Evolutionary conservation across 129 eudicot species (phyloP).

Genomic region (Arctium minus): DNA sequence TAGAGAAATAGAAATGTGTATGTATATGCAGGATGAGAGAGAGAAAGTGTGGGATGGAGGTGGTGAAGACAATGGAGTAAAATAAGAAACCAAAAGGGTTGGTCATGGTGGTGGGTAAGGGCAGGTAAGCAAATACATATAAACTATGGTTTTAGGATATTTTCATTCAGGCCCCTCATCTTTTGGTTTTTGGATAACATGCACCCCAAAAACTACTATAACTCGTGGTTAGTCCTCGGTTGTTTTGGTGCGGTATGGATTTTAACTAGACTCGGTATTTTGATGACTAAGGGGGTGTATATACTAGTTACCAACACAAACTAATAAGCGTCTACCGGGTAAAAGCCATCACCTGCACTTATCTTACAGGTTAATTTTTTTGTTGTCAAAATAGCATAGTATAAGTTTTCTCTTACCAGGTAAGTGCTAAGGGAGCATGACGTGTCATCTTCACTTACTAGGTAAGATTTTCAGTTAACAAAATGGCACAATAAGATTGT

Average conservation of each 20-base stretch:
- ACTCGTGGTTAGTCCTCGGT: neutral
- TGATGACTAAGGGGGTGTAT: neutral
- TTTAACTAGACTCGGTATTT: neutral
- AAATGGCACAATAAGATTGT: too few species aligned
- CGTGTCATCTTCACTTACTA: too few species aligned
- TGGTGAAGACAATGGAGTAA: conserved; percentile 21
- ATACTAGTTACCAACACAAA: neutral
- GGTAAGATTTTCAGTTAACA: too few species aligned
- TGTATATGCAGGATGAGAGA: conserved; percentile 15
- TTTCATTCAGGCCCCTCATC: neutral
- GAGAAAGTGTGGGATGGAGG: conserved; percentile 31
- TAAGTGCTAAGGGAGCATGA: too few species aligned
- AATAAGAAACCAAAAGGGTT: conserved; percentile 11
- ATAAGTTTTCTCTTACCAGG: neutral
- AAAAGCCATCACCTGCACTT: neutral
- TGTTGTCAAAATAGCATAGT: too few species aligned
- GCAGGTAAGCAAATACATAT: conserved; percentile 33
- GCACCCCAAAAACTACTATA: neutral
- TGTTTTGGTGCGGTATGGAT: neutral
- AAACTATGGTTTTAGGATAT: neutral
- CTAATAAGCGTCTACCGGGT: neutral
- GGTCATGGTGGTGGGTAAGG: conserved; percentile 33
- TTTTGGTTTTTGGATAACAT: neutral
- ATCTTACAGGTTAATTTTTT: neutral
- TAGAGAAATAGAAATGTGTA: neutral